Evolutionary conservation across 2,329 filamentous ascomycete species (phyloP).

Genomic region (Ceratocystis cubensis): DNA sequence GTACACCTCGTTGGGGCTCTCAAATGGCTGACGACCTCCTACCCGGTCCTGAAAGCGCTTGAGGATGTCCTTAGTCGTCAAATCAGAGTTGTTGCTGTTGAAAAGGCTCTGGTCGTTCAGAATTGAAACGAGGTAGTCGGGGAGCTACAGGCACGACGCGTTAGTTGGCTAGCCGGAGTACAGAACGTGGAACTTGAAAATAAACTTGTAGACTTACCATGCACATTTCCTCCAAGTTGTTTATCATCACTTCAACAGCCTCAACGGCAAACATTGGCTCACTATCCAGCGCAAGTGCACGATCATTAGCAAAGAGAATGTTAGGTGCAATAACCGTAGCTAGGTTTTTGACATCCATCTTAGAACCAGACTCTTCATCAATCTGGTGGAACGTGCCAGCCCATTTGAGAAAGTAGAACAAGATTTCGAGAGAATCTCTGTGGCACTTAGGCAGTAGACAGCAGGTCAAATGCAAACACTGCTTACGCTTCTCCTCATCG

Average conservation of each 20-base stretch:
- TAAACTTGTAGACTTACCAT: slow-evolving; percentile 52
- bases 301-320: slow-evolving; percentile 62
- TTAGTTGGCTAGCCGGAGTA: slow-evolving; percentile 21
- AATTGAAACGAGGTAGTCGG: slow-evolving; percentile 77
- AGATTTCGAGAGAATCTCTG: slow-evolving; percentile 83
- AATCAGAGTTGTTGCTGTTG: slow-evolving; percentile 60
- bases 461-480: slow-evolving; percentile 79
- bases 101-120: slow-evolving; percentile 74
- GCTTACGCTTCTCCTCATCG: slow-evolving; percentile 68
- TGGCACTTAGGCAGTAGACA: slow-evolving; percentile 87
- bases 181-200: background rate
- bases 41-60: slow-evolving; percentile 78
- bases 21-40: slow-evolving; percentile 42
- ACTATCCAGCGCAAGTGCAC: slow-evolving; percentile 57
- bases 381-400: slow-evolving; percentile 93
- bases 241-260: slow-evolving; percentile 80
- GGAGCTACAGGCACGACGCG: slow-evolving; percentile 49
- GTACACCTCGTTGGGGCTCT: slow-evolving; percentile 45
- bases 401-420: slow-evolving; percentile 96
- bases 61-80: slow-evolving; percentile 94
- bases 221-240: slow-evolving; percentile 91
- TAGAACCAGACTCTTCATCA: slow-evolving; percentile 91
- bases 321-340: slow-evolving; percentile 96
- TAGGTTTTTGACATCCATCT: slow-evolving; percentile 98
- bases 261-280: slow-evolving; percentile 91